These are phyloP conservation scores for Pyrenochaeta sp. DNA, from an alignment of 2,329 filamentous ascomycete species.

Conservation along the genomic window DNA sequence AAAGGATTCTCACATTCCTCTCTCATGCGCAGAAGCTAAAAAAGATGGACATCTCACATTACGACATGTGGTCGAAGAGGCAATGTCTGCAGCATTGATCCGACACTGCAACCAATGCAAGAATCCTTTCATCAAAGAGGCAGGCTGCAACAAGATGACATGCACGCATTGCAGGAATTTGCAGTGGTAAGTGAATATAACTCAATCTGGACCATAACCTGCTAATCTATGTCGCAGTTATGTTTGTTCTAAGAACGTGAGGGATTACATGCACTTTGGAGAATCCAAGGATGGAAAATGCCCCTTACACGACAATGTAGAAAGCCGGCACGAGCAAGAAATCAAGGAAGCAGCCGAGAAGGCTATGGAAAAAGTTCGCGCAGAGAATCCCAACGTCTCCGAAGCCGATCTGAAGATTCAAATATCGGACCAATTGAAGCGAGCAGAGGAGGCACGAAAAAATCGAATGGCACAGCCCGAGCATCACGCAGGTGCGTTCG, in stretches of 20 bases:
- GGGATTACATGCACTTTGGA: conserved; percentile 75
- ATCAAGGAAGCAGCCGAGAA: conserved; percentile 67
- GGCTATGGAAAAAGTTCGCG: conserved; percentile 62
- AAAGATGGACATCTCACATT: conserved; percentile 67
- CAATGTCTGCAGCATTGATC: conserved; percentile 81
- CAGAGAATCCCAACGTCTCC: conserved; percentile 68
- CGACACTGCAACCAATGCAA: conserved; percentile 75
- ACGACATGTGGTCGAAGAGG: conserved; percentile 78
- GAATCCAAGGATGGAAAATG: conserved; percentile 61
- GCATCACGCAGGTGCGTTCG: too few species aligned
- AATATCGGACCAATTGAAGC: conserved; percentile 62
- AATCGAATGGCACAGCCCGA: conserved; percentile 18
- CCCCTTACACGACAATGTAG: conserved; percentile 69
- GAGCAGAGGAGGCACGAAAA: conserved; percentile 37
- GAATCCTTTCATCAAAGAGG: conserved; percentile 79
- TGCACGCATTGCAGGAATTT: conserved; percentile 67
- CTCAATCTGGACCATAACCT: too few species aligned
- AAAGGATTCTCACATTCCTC: conserved; percentile 73
- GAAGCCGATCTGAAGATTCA: conserved; percentile 64
- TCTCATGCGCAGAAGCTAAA: conserved; percentile 70
- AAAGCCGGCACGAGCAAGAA: conserved; percentile 68
- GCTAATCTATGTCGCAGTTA: conserved; percentile 59
- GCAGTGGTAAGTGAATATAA: conserved; percentile 59
- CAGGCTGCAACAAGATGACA: conserved; percentile 84
- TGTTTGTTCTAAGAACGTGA: conserved; percentile 71